These are phyloP conservation scores for Peltaster fructicola DNA, from an alignment of 2,329 filamentous ascomycete species.

Conservation along the genomic window DNA sequence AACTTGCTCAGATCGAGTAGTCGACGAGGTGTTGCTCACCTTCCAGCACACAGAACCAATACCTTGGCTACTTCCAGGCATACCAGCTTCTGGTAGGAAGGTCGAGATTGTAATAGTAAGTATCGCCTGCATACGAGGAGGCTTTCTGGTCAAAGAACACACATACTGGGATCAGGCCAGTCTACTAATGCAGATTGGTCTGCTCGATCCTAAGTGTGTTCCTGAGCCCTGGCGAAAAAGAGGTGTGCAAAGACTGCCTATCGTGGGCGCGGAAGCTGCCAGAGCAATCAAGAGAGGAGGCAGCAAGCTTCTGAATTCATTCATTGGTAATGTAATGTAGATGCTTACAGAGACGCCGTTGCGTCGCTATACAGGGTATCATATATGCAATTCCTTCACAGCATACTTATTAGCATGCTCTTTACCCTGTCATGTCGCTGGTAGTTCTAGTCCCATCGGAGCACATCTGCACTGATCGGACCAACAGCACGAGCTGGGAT, in stretches of 20 bases:
- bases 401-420: slow-evolving; percentile 34
- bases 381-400: slow-evolving; percentile 41
- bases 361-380: slow-evolving; percentile 47
- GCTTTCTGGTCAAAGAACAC: slow-evolving; percentile 38
- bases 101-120: slow-evolving; percentile 39
- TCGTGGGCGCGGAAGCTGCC: slow-evolving; percentile 28
- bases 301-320: slow-evolving; percentile 26
- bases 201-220: slow-evolving; percentile 38
- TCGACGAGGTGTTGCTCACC: slow-evolving; percentile 40
- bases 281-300: slow-evolving; percentile 29
- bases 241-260: slow-evolving; percentile 29
- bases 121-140: slow-evolving; percentile 37
- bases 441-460: too few species aligned
- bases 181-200: slow-evolving; percentile 39
- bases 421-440: too few species aligned
- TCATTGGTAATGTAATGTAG: slow-evolving; percentile 34
- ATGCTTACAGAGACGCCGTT: slow-evolving; percentile 54
- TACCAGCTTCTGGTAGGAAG: slow-evolving; percentile 37
- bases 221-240: slow-evolving; percentile 27
- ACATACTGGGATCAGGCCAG: slow-evolving; percentile 47
- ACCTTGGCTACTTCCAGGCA: slow-evolving; percentile 41
- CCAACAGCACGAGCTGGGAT: slow-evolving; percentile 1
- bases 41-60: slow-evolving; percentile 40
- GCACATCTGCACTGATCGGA: neutral
- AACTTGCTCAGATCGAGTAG: slow-evolving; percentile 39